Conservation (phyloP, 352 stramenopile species). For the Pythium brassicae region DNA sequence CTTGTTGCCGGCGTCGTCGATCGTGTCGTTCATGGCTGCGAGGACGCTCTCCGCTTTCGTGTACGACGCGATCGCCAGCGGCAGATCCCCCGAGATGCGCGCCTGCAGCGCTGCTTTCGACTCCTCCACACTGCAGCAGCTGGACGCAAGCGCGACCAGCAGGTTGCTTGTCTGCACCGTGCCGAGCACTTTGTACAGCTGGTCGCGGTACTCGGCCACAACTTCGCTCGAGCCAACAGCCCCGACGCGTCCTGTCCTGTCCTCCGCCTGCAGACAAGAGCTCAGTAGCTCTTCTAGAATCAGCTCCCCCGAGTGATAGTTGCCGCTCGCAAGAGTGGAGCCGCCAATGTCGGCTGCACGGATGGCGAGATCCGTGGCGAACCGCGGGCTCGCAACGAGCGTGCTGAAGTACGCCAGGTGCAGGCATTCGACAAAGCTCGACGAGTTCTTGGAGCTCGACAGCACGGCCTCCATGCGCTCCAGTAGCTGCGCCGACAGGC, state of each 20-base stretch:
- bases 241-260: background rate
- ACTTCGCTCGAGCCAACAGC: conserved; percentile 14
- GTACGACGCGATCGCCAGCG: conserved; percentile 66
- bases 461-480: conserved; percentile 7
- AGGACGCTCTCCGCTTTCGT: conserved; percentile 59
- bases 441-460: conserved; percentile 10
- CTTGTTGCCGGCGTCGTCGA: conserved; percentile 19
- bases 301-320: conserved; percentile 52
- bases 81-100: conserved; percentile 61
- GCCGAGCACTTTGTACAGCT: conserved; percentile 70
- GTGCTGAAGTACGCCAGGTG: conserved; percentile 48
- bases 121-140: conserved; percentile 47
- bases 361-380: conserved; percentile 30
- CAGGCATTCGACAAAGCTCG: conserved; percentile 24
- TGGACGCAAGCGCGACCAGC: conserved; percentile 47
- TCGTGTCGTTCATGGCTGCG: conserved; percentile 30
- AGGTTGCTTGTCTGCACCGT: conserved; percentile 66
- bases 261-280: conserved; percentile 13
- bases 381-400: conserved; percentile 25
- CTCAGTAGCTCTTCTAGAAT: conserved; percentile 65
- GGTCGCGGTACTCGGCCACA: conserved; percentile 45
- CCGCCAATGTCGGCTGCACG: conserved; percentile 36
- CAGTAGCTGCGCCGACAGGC: conserved; percentile 1
- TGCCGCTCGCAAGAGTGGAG: conserved; percentile 58
- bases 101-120: conserved; percentile 57